phyloP scores from a whole-genome alignment of 1,284 basidiomycete species.

The Ceratobasidium sp. region DNA sequence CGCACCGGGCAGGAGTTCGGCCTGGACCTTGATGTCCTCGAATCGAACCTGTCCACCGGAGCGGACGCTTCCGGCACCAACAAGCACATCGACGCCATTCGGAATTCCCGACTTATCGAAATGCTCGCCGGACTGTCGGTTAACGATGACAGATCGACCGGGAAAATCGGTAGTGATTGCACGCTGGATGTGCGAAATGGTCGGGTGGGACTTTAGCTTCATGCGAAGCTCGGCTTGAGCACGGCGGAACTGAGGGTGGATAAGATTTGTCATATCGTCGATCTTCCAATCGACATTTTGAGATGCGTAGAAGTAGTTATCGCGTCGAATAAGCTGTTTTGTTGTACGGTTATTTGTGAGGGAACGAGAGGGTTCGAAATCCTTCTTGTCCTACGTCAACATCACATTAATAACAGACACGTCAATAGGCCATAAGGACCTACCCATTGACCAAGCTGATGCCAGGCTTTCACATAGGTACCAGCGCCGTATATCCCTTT shows the following conservation, averaged over 20 bases:
- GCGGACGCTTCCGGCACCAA: no score
- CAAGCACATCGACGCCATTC: no score
- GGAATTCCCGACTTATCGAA: no score
- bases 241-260: neutral
- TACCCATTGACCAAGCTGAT: neutral
- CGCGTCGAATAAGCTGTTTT: neutral
- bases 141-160: neutral
- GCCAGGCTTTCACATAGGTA: neutral
- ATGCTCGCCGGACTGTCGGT: no score
- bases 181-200: neutral
- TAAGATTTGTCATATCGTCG: neutral
- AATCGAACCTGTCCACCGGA: no score
- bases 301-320: neutral
- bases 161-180: neutral
- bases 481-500: neutral
- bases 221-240: neutral
- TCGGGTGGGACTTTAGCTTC: neutral
- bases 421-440: neutral
- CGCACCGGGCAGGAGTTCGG: no score
- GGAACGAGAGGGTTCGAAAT: neutral
- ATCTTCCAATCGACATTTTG: neutral
- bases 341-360: neutral
- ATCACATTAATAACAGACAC: neutral
- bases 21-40: no score
- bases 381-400: neutral